phyloP scores from a whole-genome alignment of 495 filamentous ascomycete genomes.

The Aspergillus taichungensis region DNA sequence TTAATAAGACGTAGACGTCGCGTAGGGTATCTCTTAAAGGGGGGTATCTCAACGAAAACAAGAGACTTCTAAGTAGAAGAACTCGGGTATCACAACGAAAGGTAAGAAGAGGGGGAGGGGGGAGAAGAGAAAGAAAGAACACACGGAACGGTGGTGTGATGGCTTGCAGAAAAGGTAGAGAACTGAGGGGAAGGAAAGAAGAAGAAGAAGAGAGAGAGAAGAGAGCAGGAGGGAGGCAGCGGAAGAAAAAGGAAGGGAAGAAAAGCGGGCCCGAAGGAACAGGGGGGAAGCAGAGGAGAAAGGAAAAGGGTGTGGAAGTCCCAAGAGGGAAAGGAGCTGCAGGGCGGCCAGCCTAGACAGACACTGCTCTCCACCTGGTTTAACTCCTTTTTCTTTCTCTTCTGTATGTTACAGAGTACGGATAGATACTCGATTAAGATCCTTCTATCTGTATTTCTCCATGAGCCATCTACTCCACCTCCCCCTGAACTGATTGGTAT shows the following conservation, averaged over 20 bases:
- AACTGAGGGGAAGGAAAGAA: constrained; percentile 20
- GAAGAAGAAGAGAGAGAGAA: constrained; percentile 10
- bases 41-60: constrained; percentile 40
- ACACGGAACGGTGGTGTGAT: neutral
- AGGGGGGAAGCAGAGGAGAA: constrained; percentile 18
- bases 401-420: too few species aligned
- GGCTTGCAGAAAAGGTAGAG: constrained; percentile 17
- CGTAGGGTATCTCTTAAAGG: constrained; percentile 25
- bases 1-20: constrained; percentile 8
- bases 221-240: constrained; percentile 8
- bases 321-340: constrained; percentile 34
- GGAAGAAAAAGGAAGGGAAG: constrained; percentile 13
- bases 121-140: constrained; percentile 17
- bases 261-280: constrained; percentile 15
- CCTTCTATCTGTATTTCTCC: too few species aligned
- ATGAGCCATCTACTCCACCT: too few species aligned
- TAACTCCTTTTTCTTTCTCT: constrained; percentile 1
- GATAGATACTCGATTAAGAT: too few species aligned
- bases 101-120: constrained; percentile 16
- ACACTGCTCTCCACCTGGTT: neutral
- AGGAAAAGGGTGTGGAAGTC: constrained; percentile 22
- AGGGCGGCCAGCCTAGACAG: constrained; percentile 25
- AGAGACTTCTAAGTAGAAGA: constrained; percentile 27
- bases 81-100: constrained; percentile 43
- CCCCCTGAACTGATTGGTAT: too few species aligned